phyloP scores from a whole-genome alignment of 2,329 filamentous ascomycete genomes.

The Davidsoniella eucalypti region DNA sequence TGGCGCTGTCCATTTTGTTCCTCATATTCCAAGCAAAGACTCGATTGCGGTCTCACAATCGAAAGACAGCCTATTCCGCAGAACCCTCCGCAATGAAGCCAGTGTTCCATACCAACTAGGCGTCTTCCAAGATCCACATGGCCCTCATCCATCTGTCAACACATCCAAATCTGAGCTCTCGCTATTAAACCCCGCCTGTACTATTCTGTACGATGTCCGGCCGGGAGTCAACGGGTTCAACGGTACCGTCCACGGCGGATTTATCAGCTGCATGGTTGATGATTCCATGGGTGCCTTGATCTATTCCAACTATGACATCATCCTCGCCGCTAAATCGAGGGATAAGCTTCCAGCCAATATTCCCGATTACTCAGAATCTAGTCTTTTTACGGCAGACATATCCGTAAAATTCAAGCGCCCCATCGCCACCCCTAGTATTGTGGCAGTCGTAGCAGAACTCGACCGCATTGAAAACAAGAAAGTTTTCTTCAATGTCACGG shows the following conservation, averaged over 20 bases:
- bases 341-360: slow-evolving; percentile 10
- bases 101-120: slow-evolving; percentile 16
- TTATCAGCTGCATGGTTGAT: slow-evolving; percentile 16
- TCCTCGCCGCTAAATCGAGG: slow-evolving; percentile 7
- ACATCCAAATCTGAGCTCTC: slow-evolving; percentile 4
- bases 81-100: slow-evolving; percentile 9
- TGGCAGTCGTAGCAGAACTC: slow-evolving; percentile 14
- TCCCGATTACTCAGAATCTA: slow-evolving; percentile 1
- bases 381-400: slow-evolving; percentile 14
- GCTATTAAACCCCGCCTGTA: slow-evolving; percentile 13
- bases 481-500: slow-evolving; percentile 13
- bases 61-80: slow-evolving; percentile 14
- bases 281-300: slow-evolving; percentile 18
- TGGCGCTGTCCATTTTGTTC: neutral
- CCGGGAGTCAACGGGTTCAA: slow-evolving; percentile 17
- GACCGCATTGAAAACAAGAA: slow-evolving; percentile 14
- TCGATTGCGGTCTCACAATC: neutral
- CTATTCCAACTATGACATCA: slow-evolving; percentile 15
- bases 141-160: neutral
- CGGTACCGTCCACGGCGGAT: slow-evolving; percentile 17
- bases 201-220: slow-evolving; percentile 16
- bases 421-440: slow-evolving; percentile 13
- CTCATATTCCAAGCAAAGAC: neutral
- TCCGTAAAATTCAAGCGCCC: slow-evolving; percentile 14
- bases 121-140: slow-evolving; percentile 13